Conservation (phyloP, 768 basidiomycete species). For the Suillus brevipes region DNA sequence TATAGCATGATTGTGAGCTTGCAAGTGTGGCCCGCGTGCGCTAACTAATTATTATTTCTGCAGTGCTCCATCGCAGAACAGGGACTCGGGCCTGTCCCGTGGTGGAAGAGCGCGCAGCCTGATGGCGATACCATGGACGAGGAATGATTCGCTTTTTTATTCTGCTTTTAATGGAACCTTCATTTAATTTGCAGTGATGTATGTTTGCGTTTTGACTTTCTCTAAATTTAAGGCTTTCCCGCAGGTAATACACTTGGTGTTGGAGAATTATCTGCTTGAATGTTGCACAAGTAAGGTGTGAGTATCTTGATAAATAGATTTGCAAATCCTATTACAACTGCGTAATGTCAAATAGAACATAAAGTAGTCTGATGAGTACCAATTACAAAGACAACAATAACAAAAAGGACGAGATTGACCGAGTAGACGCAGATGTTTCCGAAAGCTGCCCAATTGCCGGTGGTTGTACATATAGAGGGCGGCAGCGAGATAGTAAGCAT, state of each 20-base stretch:
- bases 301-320: too few relatives aligned
- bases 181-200: not conserved
- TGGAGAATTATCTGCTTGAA: not conserved
- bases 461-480: not conserved
- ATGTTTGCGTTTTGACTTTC: not conserved
- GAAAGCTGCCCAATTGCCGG: too few relatives aligned
- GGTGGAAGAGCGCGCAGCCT: slow-evolving; percentile 64
- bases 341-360: too few relatives aligned
- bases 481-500: not conserved
- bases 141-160: slow-evolving; percentile 24
- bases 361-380: too few relatives aligned
- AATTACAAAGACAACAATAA: too few relatives aligned
- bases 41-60: slow-evolving; percentile 1
- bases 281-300: not conserved
- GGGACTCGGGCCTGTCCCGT: slow-evolving; percentile 71
- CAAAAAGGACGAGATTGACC: too few relatives aligned
- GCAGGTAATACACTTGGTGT: not conserved
- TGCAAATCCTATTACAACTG: too few relatives aligned
- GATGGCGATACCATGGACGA: slow-evolving; percentile 44
- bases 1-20: slow-evolving; percentile 69
- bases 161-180: not conserved
- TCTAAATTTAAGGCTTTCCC: not conserved
- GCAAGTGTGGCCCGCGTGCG: not conserved
- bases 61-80: slow-evolving; percentile 85
- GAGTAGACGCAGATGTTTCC: too few relatives aligned